Conservation (phyloP, 2,329 filamentous ascomycete genomes). For the Aschersonia sp. region DNA sequence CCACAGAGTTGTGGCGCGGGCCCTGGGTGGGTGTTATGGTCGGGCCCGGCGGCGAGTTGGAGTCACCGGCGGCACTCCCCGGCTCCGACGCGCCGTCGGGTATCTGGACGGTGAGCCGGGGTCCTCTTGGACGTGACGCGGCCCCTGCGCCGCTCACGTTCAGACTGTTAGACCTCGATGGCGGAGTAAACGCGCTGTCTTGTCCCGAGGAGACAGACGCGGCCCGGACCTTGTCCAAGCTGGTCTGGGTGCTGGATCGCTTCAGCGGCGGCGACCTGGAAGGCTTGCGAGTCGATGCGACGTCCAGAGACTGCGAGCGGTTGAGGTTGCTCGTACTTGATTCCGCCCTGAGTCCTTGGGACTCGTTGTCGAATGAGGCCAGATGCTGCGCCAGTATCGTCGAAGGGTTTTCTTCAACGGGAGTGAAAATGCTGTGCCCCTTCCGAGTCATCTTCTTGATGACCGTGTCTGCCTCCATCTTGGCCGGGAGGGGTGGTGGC, state of each 20-base stretch:
- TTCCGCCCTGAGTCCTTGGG: conserved; percentile 24
- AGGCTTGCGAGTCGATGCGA: conserved; percentile 34
- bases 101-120: conserved; percentile 85
- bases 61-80: conserved; percentile 60
- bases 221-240: conserved; percentile 31
- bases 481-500: conserved; percentile 25
- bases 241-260: conserved; percentile 30
- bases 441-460: conserved; percentile 56
- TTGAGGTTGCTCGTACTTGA: conserved; percentile 14
- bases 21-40: conserved; percentile 43
- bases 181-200: conserved; percentile 52
- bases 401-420: conserved; percentile 85
- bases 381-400: conserved; percentile 69
- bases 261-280: conserved; percentile 42
- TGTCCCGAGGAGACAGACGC: conserved; percentile 47
- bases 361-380: conserved; percentile 47
- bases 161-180: conserved; percentile 65
- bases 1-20: conserved; percentile 45
- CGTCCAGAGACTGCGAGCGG: conserved; percentile 52
- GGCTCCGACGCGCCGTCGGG: conserved; percentile 77
- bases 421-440: conserved; percentile 89
- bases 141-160: conserved; percentile 38
- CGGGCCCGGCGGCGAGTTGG: conserved; percentile 47
- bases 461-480: conserved; percentile 33
- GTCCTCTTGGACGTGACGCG: conserved; percentile 59